These are phyloP conservation scores for Saccharum spontaneum DNA, from an alignment of 176 grass and related monocot species.

Conservation along the genomic window DNA sequence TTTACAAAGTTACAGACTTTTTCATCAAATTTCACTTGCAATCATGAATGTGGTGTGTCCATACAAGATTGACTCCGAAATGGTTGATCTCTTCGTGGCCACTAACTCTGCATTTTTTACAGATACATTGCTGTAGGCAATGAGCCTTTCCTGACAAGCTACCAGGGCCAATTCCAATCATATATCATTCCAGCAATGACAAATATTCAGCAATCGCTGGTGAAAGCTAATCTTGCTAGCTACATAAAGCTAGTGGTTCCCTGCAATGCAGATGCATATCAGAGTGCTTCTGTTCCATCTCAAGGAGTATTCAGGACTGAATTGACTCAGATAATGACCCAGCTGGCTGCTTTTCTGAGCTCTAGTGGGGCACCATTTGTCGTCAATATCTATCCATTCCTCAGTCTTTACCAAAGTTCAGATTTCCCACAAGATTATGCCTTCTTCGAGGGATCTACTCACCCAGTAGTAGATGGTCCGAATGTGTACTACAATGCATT, in stretches of 20 bases:
- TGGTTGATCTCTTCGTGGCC: not conserved
- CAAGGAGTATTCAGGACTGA: conserved; percentile 89
- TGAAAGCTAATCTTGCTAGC: conserved; percentile 80
- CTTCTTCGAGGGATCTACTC: conserved; percentile 91
- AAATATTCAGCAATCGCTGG: conserved; percentile 87
- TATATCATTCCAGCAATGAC: conserved; percentile 68
- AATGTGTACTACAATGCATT: conserved; percentile 96
- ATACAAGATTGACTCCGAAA: not conserved
- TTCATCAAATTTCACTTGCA: not conserved
- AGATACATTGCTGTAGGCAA: conserved; percentile 97
- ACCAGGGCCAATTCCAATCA: conserved; percentile 75
- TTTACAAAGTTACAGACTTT: not conserved
- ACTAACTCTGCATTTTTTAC: conserved; percentile 16
- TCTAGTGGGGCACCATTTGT: conserved; percentile 85
- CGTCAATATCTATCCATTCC: conserved; percentile 95
- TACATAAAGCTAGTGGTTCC: conserved; percentile 90
- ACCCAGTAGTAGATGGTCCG: conserved; percentile 80
- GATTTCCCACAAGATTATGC: conserved; percentile 98
- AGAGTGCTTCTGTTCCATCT: conserved; percentile 69
- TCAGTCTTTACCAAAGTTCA: conserved; percentile 85
- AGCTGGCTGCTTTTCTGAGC: conserved; percentile 73
- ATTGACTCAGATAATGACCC: conserved; percentile 89
- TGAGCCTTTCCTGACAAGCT: conserved; percentile 93
- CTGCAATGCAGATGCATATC: conserved; percentile 93
- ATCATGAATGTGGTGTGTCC: not conserved